A percentile compares a stretch with the other conserved stretches of the same genome.
These are phyloP conservation scores for Eleusine indica DNA, from an alignment of 176 grass and related monocot species.

Conservation along the genomic window DNA sequence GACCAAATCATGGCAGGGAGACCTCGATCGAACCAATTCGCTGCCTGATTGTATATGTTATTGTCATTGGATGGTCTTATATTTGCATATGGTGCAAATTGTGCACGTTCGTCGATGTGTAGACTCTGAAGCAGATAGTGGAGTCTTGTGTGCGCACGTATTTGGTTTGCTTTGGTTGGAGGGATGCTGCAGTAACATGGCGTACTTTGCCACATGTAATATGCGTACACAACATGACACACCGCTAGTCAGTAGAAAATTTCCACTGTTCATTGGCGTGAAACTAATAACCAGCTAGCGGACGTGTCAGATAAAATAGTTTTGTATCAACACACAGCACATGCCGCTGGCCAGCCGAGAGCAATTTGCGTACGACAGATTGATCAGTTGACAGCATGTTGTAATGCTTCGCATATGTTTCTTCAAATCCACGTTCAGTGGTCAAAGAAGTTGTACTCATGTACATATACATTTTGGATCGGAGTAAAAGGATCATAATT, in stretches of 20 bases:
- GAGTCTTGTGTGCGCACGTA: no score
- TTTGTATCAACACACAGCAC: neutral
- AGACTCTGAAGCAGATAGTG: neutral
- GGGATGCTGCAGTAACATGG: no score
- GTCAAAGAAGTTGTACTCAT: neutral
- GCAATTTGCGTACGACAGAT: neutral
- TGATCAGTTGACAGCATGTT: neutral
- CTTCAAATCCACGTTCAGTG: neutral
- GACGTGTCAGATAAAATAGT: no score
- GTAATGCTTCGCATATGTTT: neutral
- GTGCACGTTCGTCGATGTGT: neutral
- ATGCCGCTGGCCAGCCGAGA: neutral
- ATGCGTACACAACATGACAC: no score
- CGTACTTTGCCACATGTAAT: no score
- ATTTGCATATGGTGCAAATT: conserved; percentile 5
- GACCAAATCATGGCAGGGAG: conserved; percentile 30
- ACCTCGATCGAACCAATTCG: conserved; percentile 2
- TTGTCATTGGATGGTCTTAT: neutral
- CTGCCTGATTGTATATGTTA: neutral
- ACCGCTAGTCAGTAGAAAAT: no score
- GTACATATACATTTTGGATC: no score
- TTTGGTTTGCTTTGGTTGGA: neutral
- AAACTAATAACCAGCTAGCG: no score
- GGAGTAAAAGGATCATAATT: neutral
- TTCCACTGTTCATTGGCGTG: no score